Evolutionary conservation across 805 yeast genomes (phyloP).

Genomic region (Pichia paraexigua): DNA sequence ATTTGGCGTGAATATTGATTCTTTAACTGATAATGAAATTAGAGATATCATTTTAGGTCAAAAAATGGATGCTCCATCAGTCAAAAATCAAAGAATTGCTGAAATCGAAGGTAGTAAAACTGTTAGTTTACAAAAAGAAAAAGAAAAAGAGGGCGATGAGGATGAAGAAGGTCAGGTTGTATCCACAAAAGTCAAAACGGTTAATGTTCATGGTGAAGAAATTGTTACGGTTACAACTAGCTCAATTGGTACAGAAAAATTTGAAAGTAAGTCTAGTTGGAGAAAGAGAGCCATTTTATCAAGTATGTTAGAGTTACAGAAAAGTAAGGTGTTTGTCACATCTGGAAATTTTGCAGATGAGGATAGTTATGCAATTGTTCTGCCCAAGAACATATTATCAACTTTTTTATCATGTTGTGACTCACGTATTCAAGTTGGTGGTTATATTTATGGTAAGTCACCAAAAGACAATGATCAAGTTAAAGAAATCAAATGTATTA

Average conservation of each 20-base stretch:
- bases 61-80: slow-evolving; percentile 85
- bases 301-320: slow-evolving; percentile 59
- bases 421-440: slow-evolving; percentile 74
- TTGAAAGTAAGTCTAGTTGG: slow-evolving; percentile 87
- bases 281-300: slow-evolving; percentile 77
- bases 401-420: slow-evolving; percentile 78
- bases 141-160: slow-evolving; percentile 1
- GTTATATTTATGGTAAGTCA: slow-evolving; percentile 68
- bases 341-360: slow-evolving; percentile 51
- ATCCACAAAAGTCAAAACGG: slow-evolving; percentile 74
- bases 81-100: slow-evolving; percentile 74
- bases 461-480: slow-evolving; percentile 65
- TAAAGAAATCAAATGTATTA: slow-evolving; percentile 71
- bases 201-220: slow-evolving; percentile 93
- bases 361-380: slow-evolving; percentile 55
- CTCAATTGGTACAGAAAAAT: slow-evolving; percentile 75
- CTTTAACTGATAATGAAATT: slow-evolving; percentile 88
- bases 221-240: slow-evolving; percentile 91
- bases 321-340: slow-evolving; percentile 66
- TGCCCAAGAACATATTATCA: slow-evolving; percentile 75
- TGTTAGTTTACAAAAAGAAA: slow-evolving; percentile 28
- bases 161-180: slow-evolving; percentile 44
- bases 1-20: slow-evolving; percentile 75
- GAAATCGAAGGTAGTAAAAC: slow-evolving; percentile 51
- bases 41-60: slow-evolving; percentile 93